Percentiles rank a stretch among this genome's conserved stretches.
These are phyloP conservation scores for Arctostaphylos glauca DNA, from an alignment of 148 eudicot genomes.

Conservation along the genomic window DNA sequence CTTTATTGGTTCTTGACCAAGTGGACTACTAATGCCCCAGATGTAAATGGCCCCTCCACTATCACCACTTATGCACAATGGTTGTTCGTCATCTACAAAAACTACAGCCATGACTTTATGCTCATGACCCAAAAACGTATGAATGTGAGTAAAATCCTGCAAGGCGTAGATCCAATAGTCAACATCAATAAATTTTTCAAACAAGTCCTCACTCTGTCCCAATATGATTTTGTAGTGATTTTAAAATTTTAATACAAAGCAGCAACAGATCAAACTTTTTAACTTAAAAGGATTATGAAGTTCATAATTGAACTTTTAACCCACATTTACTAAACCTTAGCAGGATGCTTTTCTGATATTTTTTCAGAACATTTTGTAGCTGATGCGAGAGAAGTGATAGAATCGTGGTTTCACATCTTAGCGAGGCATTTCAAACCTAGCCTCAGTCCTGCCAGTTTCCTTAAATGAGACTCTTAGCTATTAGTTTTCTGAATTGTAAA, in stretches of 20 bases:
- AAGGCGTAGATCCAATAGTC: conserved; percentile 2
- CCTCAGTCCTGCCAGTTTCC: not conserved
- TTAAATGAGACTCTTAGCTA: not conserved
- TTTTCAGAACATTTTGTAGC: not conserved
- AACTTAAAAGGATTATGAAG: not conserved
- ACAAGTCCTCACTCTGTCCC: not conserved
- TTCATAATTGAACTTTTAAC: not conserved
- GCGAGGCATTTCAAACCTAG: not conserved
- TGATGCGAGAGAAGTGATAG: not conserved
- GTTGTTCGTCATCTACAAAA: conserved; percentile 55
- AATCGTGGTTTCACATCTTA: not conserved
- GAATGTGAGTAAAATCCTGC: conserved; percentile 73
- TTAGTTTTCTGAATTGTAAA: not conserved
- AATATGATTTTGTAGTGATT: too few relatives aligned
- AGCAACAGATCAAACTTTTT: not conserved
- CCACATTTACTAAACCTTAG: not conserved
- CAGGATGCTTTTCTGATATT: not conserved
- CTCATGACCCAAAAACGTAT: conserved; percentile 85
- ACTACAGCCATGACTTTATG: conserved; percentile 72
- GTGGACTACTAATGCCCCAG: conserved; percentile 59
- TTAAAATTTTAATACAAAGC: not conserved
- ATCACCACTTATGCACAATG: conserved; percentile 89
- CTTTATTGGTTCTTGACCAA: conserved; percentile 55
- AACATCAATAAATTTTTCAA: not conserved
- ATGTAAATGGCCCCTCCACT: conserved; percentile 76